Percentiles rank a stretch among this genome's conserved stretches.
Evolutionary conservation across 768 basidiomycete genomes (phyloP).

Genomic region (Rhodotorula paludigena): DNA sequence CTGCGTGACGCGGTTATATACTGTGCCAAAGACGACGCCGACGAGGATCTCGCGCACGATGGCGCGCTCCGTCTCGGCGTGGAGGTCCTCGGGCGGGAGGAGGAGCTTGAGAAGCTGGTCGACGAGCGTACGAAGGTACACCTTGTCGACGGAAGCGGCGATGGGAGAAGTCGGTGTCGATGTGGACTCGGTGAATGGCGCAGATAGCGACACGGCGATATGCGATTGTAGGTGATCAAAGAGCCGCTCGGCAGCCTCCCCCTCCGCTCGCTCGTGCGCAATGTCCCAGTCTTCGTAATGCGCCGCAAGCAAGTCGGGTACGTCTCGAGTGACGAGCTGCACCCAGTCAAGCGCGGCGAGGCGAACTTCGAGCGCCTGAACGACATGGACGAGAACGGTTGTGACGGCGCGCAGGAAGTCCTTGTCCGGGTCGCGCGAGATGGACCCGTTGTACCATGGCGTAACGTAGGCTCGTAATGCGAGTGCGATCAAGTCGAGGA

Average conservation of each 20-base stretch:
- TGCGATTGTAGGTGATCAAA: conserved; percentile 82
- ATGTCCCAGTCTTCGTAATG: conserved; percentile 75
- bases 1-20: conserved; percentile 63
- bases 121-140: conserved; percentile 72
- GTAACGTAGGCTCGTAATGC: conserved; percentile 38
- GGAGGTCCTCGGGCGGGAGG: conserved; percentile 73
- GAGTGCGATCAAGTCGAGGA: conserved; percentile 39
- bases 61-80: conserved; percentile 69
- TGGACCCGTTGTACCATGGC: conserved; percentile 35
- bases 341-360: conserved; percentile 53
- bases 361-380: conserved; percentile 38
- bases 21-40: conserved; percentile 61
- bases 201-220: conserved; percentile 53
- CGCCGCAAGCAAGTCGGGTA: conserved; percentile 64
- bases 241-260: conserved; percentile 60
- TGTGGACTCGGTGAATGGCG: conserved; percentile 43
- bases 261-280: conserved; percentile 59
- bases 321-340: conserved; percentile 58
- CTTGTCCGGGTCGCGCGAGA: conserved; percentile 42
- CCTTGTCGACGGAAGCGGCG: conserved; percentile 56
- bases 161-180: conserved; percentile 34
- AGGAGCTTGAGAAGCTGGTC: conserved; percentile 69
- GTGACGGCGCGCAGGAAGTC: conserved; percentile 38
- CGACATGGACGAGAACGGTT: conserved; percentile 37
- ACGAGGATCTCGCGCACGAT: conserved; percentile 79